A percentile compares a stretch with the other conserved stretches of the same genome.
These are phyloP conservation scores for Debaryomyces coudertii DNA, from an alignment of 1,139 yeast genomes.

Conservation along the genomic window DNA sequence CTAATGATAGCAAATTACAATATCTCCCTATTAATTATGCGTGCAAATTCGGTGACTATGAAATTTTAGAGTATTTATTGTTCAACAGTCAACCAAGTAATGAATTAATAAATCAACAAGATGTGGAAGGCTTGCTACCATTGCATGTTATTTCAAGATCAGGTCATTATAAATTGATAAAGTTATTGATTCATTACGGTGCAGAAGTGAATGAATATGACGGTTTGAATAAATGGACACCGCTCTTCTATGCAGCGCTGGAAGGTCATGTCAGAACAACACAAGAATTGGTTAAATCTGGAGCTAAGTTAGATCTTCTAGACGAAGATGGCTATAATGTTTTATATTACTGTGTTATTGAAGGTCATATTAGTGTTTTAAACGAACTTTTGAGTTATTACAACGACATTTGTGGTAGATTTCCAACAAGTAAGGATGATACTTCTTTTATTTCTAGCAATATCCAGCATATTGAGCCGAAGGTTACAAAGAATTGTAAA, in stretches of 20 bases:
- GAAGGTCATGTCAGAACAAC: slow-evolving; percentile 82
- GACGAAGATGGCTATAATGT: slow-evolving; percentile 88
- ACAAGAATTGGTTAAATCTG: slow-evolving; percentile 65
- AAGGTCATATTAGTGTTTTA: slow-evolving; percentile 82
- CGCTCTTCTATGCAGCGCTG: slow-evolving; percentile 85
- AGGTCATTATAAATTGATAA: slow-evolving; percentile 72
- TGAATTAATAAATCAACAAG: slow-evolving; percentile 52
- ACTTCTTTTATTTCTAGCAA: not conserved
- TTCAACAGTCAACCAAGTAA: slow-evolving; percentile 33
- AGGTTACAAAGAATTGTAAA: slow-evolving; percentile 6
- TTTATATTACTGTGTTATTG: slow-evolving; percentile 88
- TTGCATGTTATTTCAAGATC: slow-evolving; percentile 86
- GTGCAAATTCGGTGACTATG: slow-evolving; percentile 79
- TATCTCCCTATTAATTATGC: slow-evolving; percentile 89
- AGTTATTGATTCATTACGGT: slow-evolving; percentile 68
- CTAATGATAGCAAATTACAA: slow-evolving; percentile 51
- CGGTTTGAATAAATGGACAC: slow-evolving; percentile 91
- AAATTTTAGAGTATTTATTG: slow-evolving; percentile 65
- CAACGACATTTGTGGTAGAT: slow-evolving; percentile 23
- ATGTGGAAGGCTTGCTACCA: slow-evolving; percentile 88
- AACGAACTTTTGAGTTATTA: slow-evolving; percentile 57
- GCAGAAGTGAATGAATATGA: slow-evolving; percentile 81
- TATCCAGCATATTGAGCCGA: not conserved
- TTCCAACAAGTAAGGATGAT: not conserved
- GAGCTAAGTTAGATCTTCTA: slow-evolving; percentile 71